Base-by-base conservation (phyloP, 306 rosid genomes). In the Cicer cuneatum region DNA sequence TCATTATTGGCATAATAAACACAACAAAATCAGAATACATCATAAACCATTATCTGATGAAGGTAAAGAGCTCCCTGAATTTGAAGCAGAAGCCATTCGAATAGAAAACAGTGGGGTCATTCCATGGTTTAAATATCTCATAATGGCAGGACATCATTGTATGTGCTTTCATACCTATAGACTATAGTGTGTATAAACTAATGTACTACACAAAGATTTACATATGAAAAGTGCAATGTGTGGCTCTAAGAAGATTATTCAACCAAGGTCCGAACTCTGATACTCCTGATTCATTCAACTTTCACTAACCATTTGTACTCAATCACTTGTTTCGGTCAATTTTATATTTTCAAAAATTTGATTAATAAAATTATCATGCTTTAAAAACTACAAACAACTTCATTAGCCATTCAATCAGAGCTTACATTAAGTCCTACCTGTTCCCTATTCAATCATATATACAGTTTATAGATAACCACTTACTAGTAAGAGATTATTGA, bases 141-240 rank as follows among this genome's bases (percentile, higher is more conserved):
- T 2, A 24, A 24, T 24, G 33, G 33, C 33, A 24, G 33, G 33
- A 24, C 33, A 24, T 24, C 33, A 24, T 24, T 24, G 33, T 4
- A 24, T 24, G 33, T 24, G 33, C 33, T 4, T 24, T 24, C 33
- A 24, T 24, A 24, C 33, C 33, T 47, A 47, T 12, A 47, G 52
- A 47, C 7, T 43, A 72, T 29, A 43, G 66, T 46, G 63, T 69
- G 49, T 18, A 71, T 54, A 40, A 52, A 70, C 38, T 70, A 10
- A 10, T 38, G 8, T 40, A 38, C 49, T 46, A 46, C 51, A 52
- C 48, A 49, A 51, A 42, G 43, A 21, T 38, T 10, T n/a, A 52
- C 59, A 21, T 52, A 70, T 58, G 21, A 45, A 33, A 1, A 46
- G 8, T 47, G 11, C 57, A 24, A 46, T 46, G 51, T 5, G 13